phyloP scores from a whole-genome alignment of 129 eudicot genomes.

The Flaveria robusta region DNA sequence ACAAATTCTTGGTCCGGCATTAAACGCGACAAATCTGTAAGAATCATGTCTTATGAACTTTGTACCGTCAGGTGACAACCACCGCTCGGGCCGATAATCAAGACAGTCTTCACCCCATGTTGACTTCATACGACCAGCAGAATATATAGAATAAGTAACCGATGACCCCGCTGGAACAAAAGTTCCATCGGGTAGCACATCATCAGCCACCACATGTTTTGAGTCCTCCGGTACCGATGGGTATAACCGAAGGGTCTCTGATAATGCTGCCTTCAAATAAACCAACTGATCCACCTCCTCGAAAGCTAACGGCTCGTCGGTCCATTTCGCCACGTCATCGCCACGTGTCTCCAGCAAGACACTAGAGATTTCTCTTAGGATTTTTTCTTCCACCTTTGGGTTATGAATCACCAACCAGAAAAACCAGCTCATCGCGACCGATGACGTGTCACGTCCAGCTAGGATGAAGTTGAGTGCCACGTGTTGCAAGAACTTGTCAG shows the following conservation, averaged over 20 bases:
- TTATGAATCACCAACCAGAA: constrained; percentile 74
- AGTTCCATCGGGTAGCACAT: constrained; percentile 79
- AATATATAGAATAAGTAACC: constrained; percentile 75
- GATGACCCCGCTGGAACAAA: constrained; percentile 82
- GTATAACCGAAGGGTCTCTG: constrained; percentile 77
- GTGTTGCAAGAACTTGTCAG: constrained; percentile 77
- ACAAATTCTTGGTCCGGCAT: constrained; percentile 83
- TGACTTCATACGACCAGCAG: constrained; percentile 74
- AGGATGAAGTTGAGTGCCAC: constrained; percentile 98
- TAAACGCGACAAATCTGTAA: constrained; percentile 72
- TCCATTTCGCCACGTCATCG: constrained; percentile 59
- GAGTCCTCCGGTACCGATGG: constrained; percentile 95
- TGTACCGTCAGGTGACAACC: constrained; percentile 60
- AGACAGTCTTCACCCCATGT: constrained; percentile 82
- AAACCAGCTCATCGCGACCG: constrained; percentile 95
- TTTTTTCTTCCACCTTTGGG: constrained; percentile 63
- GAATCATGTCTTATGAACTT: constrained; percentile 57
- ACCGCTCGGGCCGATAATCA: constrained; percentile 77
- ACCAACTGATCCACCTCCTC: constrained; percentile 77
- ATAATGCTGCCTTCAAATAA: constrained; percentile 70
- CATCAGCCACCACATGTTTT: constrained; percentile 71
- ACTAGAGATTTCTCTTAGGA: constrained; percentile 55
- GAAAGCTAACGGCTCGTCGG: constrained; percentile 60
- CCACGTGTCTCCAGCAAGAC: constrained; percentile 87
- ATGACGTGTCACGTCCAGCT: constrained; percentile 98